A percentile compares a stretch with the other conserved stretches of the same genome.
Conservation (phyloP, 345 rosid genomes). For the Eucalyptus pauciflora region DNA sequence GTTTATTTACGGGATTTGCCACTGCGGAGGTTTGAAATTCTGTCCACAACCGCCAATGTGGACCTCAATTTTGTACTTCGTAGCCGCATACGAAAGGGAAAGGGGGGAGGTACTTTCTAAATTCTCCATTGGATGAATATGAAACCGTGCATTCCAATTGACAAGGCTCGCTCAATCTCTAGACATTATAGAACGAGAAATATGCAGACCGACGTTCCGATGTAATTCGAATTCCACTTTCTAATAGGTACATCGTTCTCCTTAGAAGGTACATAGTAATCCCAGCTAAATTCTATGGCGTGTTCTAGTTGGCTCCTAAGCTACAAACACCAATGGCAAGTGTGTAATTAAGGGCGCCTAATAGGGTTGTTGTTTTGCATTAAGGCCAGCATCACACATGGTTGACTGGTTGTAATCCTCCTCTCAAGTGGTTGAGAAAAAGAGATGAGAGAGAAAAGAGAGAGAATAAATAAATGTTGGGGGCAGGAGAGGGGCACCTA, state of each 20-base stretch:
- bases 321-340: neutral
- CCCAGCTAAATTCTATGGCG: neutral
- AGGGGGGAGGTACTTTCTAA: neutral
- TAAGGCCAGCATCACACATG: neutral
- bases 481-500: neutral
- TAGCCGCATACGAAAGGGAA: neutral
- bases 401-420: neutral
- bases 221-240: neutral
- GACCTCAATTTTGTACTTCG: neutral
- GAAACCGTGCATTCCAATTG: neutral
- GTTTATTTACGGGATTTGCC: neutral
- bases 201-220: rapidly evolving
- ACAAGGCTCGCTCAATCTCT: neutral
- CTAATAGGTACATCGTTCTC: neutral
- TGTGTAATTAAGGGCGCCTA: neutral
- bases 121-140: neutral
- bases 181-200: neutral
- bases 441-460: neutral
- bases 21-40: neutral
- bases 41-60: neutral
- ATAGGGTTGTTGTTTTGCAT: neutral
- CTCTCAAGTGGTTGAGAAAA: neutral
- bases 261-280: neutral
- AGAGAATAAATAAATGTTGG: neutral
- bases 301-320: neutral